Conservation (phyloP, 495 filamentous ascomycete genomes). For the Clohesyomyces aquaticus region DNA sequence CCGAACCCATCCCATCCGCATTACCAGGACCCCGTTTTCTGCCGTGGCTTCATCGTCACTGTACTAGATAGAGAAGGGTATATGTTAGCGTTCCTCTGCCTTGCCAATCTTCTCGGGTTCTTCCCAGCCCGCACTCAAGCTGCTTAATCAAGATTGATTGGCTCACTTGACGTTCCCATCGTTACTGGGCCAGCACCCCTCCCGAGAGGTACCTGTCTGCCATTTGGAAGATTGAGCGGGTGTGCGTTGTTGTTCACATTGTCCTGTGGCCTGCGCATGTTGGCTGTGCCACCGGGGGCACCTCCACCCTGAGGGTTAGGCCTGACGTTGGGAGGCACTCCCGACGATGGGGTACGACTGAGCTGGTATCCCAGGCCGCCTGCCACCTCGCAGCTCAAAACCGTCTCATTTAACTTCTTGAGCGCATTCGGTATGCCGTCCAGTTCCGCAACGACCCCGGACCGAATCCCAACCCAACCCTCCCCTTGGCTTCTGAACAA, state of each 20-base stretch:
- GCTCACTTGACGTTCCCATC: background rate
- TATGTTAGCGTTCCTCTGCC: too few species aligned
- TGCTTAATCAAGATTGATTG: background rate
- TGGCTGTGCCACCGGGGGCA: too few species aligned
- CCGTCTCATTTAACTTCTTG: slow-evolving; percentile 41
- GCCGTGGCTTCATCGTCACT: too few species aligned
- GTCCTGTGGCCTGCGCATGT: too few species aligned
- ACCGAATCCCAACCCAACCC: slow-evolving; percentile 44
- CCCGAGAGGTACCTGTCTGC: background rate
- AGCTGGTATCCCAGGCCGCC: background rate
- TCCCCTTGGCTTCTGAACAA: slow-evolving; percentile 36
- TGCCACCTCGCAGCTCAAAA: slow-evolving; percentile 23
- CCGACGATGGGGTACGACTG: too few species aligned
- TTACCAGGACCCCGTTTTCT: too few species aligned
- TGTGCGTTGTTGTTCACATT: background rate
- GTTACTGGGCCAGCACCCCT: background rate
- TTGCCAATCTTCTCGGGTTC: too few species aligned
- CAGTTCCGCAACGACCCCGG: slow-evolving; percentile 42
- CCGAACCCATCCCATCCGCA: too few species aligned
- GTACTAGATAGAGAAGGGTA: too few species aligned
- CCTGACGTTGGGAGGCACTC: too few species aligned
- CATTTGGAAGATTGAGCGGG: background rate
- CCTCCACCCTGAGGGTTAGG: too few species aligned
- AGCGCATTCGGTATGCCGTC: slow-evolving; percentile 39
- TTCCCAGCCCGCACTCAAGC: too few species aligned